Percentiles rank a stretch among this genome's conserved stretches.
Evolutionary conservation across 108 stramenopile species (phyloP).

Genomic region (Cyclostephanos invisitatus): DNA sequence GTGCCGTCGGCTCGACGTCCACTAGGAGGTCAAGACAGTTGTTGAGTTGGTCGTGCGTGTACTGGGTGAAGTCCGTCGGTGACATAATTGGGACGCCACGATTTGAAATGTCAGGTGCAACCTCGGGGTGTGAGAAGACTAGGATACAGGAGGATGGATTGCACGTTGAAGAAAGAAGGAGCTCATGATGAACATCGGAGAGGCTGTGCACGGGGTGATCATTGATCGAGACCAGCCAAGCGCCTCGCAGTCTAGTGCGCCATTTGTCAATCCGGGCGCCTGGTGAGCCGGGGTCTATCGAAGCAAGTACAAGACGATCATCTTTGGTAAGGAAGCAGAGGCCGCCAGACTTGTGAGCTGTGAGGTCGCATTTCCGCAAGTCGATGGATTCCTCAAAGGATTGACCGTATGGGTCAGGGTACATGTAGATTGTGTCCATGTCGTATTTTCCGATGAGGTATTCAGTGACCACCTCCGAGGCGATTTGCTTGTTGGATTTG

Average conservation of each 20-base stretch:
- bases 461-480: not conserved
- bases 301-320: not conserved
- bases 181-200: not conserved
- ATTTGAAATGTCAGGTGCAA: not conserved
- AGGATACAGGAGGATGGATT: not conserved
- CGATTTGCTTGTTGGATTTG: too few species aligned
- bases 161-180: not conserved
- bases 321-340: not conserved
- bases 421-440: not conserved
- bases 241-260: not conserved
- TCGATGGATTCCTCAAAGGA: not conserved
- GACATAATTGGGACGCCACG: too few species aligned
- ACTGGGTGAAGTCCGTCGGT: too few species aligned
- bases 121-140: not conserved
- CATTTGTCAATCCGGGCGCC: not conserved
- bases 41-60: too few species aligned
- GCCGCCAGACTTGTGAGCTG: not conserved
- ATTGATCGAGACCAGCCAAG: not conserved
- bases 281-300: not conserved
- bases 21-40: too few species aligned
- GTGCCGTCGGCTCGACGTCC: too few species aligned
- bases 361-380: not conserved
- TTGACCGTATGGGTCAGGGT: not conserved
- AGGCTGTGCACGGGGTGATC: not conserved
- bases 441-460: not conserved